Evolutionary conservation across 352 stramenopile genomes (phyloP).

Genomic region (Aphanomyces euteiches): DNA sequence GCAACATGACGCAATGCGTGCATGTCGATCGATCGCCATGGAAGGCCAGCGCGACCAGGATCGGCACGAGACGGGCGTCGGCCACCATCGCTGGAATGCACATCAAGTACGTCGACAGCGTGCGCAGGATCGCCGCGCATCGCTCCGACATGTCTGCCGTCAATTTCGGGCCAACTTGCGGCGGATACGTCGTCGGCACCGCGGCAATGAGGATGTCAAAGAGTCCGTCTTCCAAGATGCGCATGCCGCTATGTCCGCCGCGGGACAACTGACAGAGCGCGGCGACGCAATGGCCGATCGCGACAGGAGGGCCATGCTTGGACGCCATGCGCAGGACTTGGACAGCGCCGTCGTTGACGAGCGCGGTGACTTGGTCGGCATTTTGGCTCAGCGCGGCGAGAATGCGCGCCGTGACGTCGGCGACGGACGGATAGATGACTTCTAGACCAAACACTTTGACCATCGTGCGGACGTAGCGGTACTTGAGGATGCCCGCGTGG

Average conservation of each 20-base stretch:
- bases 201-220: not conserved
- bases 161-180: conserved; percentile 52
- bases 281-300: conserved; percentile 42
- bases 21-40: conserved; percentile 60
- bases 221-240: conserved; percentile 44
- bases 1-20: conserved; percentile 65
- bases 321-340: conserved; percentile 52
- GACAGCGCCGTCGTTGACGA: conserved; percentile 52
- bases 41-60: conserved; percentile 50
- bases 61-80: conserved; percentile 52
- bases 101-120: conserved; percentile 53
- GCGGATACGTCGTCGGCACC: conserved; percentile 5
- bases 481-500: conserved; percentile 54
- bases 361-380: conserved; percentile 41
- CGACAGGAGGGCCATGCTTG: conserved; percentile 32
- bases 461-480: conserved; percentile 49
- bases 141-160: conserved; percentile 53
- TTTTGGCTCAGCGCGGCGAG: conserved; percentile 69
- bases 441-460: conserved; percentile 39
- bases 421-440: conserved; percentile 36
- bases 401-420: conserved; percentile 62
- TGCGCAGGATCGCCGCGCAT: conserved; percentile 65
- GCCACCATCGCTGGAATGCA: conserved; percentile 40
- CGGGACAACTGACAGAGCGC: conserved; percentile 49
- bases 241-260: conserved; percentile 57